A percentile compares a stretch with the other conserved stretches of the same genome.
phyloP scores from a whole-genome alignment of 805 yeast genomes.

The Phaffomyces antillensis region DNA sequence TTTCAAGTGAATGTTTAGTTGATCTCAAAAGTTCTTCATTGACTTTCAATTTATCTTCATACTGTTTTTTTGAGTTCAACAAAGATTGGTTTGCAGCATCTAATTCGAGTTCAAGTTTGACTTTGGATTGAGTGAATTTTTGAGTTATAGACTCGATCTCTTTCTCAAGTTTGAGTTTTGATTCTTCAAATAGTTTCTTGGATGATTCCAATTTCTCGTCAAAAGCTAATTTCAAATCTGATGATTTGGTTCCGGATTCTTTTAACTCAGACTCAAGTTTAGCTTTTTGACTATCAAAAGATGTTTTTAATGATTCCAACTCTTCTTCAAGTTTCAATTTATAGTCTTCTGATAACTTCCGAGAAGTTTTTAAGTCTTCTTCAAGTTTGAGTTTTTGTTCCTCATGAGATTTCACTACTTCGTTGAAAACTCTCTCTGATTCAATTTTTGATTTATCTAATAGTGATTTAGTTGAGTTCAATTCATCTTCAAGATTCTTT shows the following conservation, averaged over 20 bases:
- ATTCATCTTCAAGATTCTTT: background rate
- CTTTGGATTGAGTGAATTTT: too few relatives aligned
- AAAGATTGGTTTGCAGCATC: background rate
- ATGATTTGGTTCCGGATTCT: too few relatives aligned
- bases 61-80: background rate
- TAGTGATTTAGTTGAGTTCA: background rate
- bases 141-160: too few relatives aligned
- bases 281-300: too few relatives aligned
- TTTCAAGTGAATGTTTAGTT: conserved; percentile 9
- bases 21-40: background rate
- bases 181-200: too few relatives aligned
- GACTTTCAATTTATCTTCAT: background rate
- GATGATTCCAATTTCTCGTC: too few relatives aligned
- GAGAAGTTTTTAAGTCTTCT: background rate
- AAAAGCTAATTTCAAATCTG: too few relatives aligned
- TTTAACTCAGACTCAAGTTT: too few relatives aligned
- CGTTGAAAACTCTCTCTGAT: too few relatives aligned
- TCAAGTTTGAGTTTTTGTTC: background rate
- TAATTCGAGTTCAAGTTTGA: too few relatives aligned
- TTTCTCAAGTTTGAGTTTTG: too few relatives aligned
- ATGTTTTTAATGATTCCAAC: too few relatives aligned
- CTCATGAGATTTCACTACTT: background rate
- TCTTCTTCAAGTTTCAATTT: background rate
- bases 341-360: background rate
- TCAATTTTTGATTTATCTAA: background rate